Base-by-base conservation (phyloP, 305 asterid genomes). In the Solanum chacoense region DNA sequence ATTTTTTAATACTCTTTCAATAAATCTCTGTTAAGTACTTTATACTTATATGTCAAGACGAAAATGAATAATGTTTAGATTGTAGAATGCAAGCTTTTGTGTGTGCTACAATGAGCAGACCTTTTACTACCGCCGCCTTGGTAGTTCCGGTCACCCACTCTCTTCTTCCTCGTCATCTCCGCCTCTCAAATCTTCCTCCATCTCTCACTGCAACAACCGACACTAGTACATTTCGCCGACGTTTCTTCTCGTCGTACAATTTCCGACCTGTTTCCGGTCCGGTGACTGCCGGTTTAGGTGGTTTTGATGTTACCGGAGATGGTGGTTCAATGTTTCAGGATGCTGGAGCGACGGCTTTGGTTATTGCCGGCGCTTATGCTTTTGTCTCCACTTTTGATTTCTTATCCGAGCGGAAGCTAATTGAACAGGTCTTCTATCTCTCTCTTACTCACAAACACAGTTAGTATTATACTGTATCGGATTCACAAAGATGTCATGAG, bases 311-410 rank as follows among this genome's bases (percentile, higher is more conserved):
- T 81, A 29, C 3, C 75, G 95, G 88, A 59, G 78, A 45, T 29
- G 91, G 87, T 32, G 92, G 78, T 5, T 55, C 91, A 3, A 79
- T 91, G 81, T 40, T 94, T n/a, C 95, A 92, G 90, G 99, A 96
- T 74, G 93, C 94, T 90, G 95, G 95, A 37, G 97, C 99, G 80
- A 91, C 98, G 85, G 96, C 92, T 29, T 86, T 92, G 75, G 95
- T 95, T 29, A 89, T 94, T 77, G 93, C 93, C 89, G 98, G 97
- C 42, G 98, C 96, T 42, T 95, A 97, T 86, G 96, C 92, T 84
- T 94, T 96, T 11, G 97, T 97, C 74, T 95, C 98, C 87, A 88
- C 93, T 85, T 97, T 97, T 91, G 95, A 95, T 85, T 38, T 83
- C 90, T 94, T 97, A 91, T 95, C 98, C 1, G 90, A 91, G 91